phyloP scores from a whole-genome alignment of 805 yeast species.

The Candida ipomoeae region DNA sequence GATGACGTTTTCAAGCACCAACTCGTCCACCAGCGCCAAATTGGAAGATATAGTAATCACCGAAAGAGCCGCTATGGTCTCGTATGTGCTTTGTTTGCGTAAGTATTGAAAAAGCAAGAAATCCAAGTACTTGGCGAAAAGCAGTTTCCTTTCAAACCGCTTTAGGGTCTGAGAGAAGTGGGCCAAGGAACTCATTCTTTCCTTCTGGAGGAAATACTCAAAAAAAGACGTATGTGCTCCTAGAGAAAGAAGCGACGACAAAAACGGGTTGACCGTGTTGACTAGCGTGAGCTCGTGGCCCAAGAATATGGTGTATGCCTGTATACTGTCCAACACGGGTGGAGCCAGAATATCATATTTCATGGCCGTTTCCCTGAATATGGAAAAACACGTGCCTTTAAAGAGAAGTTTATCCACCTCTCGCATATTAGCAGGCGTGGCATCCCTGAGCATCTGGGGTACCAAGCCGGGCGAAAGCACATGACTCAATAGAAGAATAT shows the following conservation, averaged over 20 bases:
- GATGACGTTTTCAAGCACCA: conserved; percentile 19
- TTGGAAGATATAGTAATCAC: conserved; percentile 14
- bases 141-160: conserved; percentile 23
- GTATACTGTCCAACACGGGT: conserved; percentile 13
- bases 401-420: conserved; percentile 38
- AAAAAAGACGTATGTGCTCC: conserved; percentile 19
- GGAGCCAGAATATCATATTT: conserved; percentile 12
- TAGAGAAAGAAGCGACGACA: conserved; percentile 23
- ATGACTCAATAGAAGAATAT: conserved; percentile 12
- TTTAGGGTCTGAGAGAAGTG: conserved; percentile 17
- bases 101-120: conserved; percentile 8
- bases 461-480: conserved; percentile 19
- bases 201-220: conserved; percentile 20
- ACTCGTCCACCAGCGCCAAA: conserved; percentile 17
- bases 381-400: conserved; percentile 27
- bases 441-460: conserved; percentile 4
- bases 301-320: conserved; percentile 21
- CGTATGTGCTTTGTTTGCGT: conserved; percentile 1
- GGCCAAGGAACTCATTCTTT: neutral
- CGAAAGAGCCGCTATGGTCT: conserved; percentile 18
- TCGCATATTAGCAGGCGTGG: conserved; percentile 15
- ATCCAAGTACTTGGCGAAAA: conserved; percentile 18
- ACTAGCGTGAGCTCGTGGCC: conserved; percentile 17
- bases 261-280: conserved; percentile 14
- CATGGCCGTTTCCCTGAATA: conserved; percentile 23